These are phyloP conservation scores for Pichia sp. DNA, from an alignment of 1,139 yeast genomes.

Conservation along the genomic window DNA sequence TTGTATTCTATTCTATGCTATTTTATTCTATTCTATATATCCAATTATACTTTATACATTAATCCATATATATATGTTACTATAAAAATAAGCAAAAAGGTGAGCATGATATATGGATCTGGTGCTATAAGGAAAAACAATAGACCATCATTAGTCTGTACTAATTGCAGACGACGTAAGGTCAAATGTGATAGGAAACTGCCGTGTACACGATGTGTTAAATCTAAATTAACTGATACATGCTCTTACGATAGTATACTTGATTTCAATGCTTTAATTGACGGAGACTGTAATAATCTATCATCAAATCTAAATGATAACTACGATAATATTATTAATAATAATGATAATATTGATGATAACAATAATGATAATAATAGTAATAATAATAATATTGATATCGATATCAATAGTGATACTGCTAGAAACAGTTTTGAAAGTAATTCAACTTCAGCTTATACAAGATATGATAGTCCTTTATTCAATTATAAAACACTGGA, in stretches of 20 bases:
- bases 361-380: not conserved
- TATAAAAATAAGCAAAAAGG: too few species aligned
- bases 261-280: not conserved
- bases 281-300: too few species aligned
- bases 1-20: too few species aligned
- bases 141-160: slow-evolving; percentile 26
- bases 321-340: too few species aligned
- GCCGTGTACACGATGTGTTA: slow-evolving; percentile 38
- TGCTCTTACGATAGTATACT: slow-evolving; percentile 10
- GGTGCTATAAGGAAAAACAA: not conserved
- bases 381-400: too few species aligned
- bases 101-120: too few species aligned
- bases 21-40: too few species aligned
- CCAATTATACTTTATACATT: too few species aligned
- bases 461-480: not conserved
- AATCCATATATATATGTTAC: too few species aligned
- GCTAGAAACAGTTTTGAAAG: too few species aligned
- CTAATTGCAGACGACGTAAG: slow-evolving; percentile 23
- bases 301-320: too few species aligned
- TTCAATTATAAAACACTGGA: slow-evolving; percentile 7
- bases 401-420: too few species aligned
- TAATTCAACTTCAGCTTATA: not conserved
- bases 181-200: slow-evolving; percentile 42
- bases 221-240: slow-evolving; percentile 6
- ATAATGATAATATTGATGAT: not conserved